A percentile compares a stretch with the other conserved stretches of the same genome.
phyloP scores from a whole-genome alignment of 331 rosid species.

The Rosa hybrid region DNA sequence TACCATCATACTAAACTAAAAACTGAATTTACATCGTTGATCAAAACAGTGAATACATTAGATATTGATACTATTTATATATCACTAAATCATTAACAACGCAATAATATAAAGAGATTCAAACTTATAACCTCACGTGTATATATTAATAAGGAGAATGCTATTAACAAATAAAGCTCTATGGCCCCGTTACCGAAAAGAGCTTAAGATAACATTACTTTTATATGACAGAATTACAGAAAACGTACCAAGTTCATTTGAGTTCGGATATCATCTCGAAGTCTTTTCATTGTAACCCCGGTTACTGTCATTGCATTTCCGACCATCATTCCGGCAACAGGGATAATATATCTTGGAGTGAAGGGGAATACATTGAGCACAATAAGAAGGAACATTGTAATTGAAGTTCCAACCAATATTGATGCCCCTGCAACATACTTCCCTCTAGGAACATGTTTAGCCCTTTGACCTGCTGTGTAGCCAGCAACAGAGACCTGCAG shows the following conservation, averaged over 20 bases:
- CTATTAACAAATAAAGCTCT: too few species aligned
- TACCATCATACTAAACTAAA: too few species aligned
- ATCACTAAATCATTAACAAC: too few species aligned
- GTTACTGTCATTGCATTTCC: constrained; percentile 96
- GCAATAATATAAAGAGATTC: too few species aligned
- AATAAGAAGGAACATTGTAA: constrained; percentile 72
- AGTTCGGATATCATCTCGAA: constrained; percentile 75
- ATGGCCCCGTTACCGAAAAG: too few species aligned
- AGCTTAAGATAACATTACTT: neutral
- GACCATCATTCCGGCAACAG: constrained; percentile 95
- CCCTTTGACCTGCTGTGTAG: constrained; percentile 94
- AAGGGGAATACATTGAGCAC: constrained; percentile 75
- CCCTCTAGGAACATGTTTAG: constrained; percentile 84
- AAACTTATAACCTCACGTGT: too few species aligned
- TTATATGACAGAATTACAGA: neutral
- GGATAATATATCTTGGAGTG: constrained; percentile 91
- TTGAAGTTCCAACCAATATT: constrained; percentile 71
- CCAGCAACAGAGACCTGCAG: constrained; percentile 79
- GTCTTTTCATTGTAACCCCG: constrained; percentile 92
- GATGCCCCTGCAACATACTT: constrained; percentile 80
- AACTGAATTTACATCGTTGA: too few species aligned
- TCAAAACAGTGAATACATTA: too few species aligned
- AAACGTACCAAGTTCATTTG: constrained; percentile 65
- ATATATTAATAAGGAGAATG: too few species aligned
- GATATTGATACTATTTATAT: too few species aligned